A percentile compares a stretch with the other conserved stretches of the same genome.
Conservation (phyloP, 192 early-diverging fungal genomes). For the Funneliformis mosseae region DNA sequence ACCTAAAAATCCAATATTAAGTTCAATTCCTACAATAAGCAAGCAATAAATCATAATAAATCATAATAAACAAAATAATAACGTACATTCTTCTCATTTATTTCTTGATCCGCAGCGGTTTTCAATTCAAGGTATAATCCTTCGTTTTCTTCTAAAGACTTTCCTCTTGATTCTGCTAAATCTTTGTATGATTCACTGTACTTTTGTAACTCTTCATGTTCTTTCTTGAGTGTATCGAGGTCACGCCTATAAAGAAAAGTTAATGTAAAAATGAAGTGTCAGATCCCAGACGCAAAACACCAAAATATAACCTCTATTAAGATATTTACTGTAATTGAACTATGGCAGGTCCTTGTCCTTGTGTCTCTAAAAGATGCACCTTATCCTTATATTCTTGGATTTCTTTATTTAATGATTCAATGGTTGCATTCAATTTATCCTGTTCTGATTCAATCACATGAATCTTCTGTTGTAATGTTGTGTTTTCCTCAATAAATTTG, state of each 20-base stretch:
- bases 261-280: neutral
- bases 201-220: neutral
- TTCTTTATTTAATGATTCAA: neutral
- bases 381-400: neutral
- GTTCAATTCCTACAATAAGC: too few relatives aligned
- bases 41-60: too few relatives aligned
- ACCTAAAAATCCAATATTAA: neutral
- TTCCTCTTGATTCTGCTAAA: neutral
- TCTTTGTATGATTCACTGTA: neutral
- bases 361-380: neutral
- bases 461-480: neutral
- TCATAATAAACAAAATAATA: neutral
- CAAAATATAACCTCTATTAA: neutral
- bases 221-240: neutral
- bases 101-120: slow-evolving; percentile 10
- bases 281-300: too few relatives aligned
- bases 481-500: neutral
- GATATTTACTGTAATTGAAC: neutral
- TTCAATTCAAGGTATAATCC: slow-evolving; percentile 6
- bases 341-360: neutral
- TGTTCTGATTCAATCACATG: neutral
- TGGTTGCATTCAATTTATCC: too few relatives aligned
- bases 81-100: neutral
- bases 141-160: neutral
- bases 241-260: neutral